Evolutionary conservation across 1,284 basidiomycete species (phyloP), one percentile per base, ranked within the genome.

Genomic region (Entoloma clypeatum): DNA sequence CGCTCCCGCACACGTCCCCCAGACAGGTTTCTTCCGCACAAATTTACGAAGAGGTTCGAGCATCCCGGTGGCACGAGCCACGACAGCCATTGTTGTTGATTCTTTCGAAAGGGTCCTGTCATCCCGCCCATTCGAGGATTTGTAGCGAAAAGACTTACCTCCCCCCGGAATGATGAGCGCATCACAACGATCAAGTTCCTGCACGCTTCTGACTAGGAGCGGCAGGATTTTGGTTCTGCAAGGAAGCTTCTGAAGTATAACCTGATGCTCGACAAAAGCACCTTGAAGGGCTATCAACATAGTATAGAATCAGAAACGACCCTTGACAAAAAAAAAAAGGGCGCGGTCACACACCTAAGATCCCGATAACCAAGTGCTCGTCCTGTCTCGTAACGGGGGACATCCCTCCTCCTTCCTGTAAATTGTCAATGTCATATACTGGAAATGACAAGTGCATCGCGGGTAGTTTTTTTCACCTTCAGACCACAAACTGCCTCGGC

Each of bases 1-100:
- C 51, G 95, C 94, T 13, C 95, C 95, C 0, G 95, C 95, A 62
- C 95, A 99, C 0, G 94, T 98, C 2, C 95, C 95, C 91, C 92
- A 99, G 1, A 94, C 80, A 0, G 91, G 83, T 54, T 84, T 89
- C 0, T 60, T 71, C 56, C 65, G 71, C 40, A 71, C 68, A 64
- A 84, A 97, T 29, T 76, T 73, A 28, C 78, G 74, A 4, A 99
- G 72, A 1, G 90, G 91, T 18, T 88, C 82, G 8, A 92, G 63
- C 30, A 99, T 72, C 0, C 88, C 88, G 1, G 84, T 79, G 1
- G 90, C 74, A 29, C 79, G 77, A 2, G 90, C 86, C 2, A 97
- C 75, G 19, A 97, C 71, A 1, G 89, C 86, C 49, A 98, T 98
- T 1, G 93, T 92, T 2, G 95, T 98, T 1, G 91, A 94, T 67